Percentiles rank a stretch among this genome's conserved stretches.
Conservation (phyloP, 2,329 filamentous ascomycete species). For the Aspergillus viridinutans region DNA sequence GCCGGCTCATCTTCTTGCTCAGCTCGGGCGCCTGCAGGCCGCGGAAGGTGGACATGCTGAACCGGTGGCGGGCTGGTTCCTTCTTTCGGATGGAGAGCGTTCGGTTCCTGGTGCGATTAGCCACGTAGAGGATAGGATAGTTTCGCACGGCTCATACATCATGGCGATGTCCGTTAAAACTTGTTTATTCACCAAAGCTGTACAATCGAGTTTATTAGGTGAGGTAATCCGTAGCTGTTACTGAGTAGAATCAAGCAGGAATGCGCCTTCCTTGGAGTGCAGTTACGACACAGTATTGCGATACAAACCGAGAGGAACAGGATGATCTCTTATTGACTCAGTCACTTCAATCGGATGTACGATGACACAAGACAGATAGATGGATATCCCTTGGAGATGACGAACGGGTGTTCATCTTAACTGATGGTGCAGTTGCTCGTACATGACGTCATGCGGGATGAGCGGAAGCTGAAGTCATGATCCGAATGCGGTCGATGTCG, state of each 20-base stretch:
- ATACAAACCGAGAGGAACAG: neutral
- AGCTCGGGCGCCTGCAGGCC: constrained; percentile 82
- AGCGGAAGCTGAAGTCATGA: constrained; percentile 26
- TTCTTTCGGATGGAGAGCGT: constrained; percentile 38
- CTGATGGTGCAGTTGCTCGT: constrained; percentile 12
- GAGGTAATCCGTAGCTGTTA: neutral
- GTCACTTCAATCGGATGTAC: neutral
- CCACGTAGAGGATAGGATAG: neutral
- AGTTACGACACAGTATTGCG: neutral
- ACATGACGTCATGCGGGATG: constrained; percentile 30
- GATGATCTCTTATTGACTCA: neutral
- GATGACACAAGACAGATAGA: neutral
- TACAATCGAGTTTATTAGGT: neutral
- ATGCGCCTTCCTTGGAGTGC: constrained; percentile 13
- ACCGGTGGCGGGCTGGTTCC: constrained; percentile 55
- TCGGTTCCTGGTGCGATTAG: constrained; percentile 36
- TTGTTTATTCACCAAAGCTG: neutral
- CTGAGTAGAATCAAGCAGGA: neutral
- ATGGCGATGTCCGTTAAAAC: neutral
- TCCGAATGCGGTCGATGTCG: constrained; percentile 15
- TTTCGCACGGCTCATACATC: neutral
- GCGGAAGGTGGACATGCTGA: constrained; percentile 81
- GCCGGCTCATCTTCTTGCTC: constrained; percentile 78
- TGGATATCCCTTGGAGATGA: neutral
- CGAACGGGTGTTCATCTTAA: neutral